A percentile compares a stretch with the other conserved stretches of the same genome.
phyloP scores from a whole-genome alignment of 495 filamentous ascomycete species.

The Penicillium nucicola region DNA sequence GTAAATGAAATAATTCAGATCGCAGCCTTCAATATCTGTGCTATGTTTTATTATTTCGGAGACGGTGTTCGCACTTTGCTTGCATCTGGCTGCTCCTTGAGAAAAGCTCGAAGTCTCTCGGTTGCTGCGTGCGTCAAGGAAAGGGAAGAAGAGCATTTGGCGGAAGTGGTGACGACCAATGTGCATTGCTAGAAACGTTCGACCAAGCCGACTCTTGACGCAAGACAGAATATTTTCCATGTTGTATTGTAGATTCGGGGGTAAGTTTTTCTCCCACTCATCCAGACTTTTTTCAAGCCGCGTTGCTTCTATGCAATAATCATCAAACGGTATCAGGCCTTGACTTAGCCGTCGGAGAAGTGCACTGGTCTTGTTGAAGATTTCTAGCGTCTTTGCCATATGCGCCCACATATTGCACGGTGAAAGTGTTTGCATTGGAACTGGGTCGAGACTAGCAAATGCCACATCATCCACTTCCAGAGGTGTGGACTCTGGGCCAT shows the following conservation, averaged over 20 bases:
- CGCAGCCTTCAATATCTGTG: conserved; percentile 13
- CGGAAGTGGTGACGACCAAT: conserved; percentile 22
- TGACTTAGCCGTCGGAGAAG: conserved; percentile 15
- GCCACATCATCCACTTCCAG: conserved; percentile 17
- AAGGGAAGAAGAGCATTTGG: conserved; percentile 27
- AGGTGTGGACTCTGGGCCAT: not conserved
- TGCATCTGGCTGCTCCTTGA: conserved; percentile 13
- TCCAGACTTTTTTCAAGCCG: conserved; percentile 10
- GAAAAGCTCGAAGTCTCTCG: not conserved
- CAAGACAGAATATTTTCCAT: conserved; percentile 13
- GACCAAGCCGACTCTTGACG: conserved; percentile 11
- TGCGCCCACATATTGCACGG: conserved; percentile 23
- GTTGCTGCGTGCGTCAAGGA: conserved; percentile 9
- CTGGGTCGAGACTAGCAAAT: conserved; percentile 10
- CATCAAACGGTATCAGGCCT: conserved; percentile 9
- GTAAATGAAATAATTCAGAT: conserved; percentile 22
- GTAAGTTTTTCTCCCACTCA: conserved; percentile 12
- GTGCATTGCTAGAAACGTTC: conserved; percentile 24
- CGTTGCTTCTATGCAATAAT: conserved; percentile 12
- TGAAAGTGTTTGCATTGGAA: not conserved
- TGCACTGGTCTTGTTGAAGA: conserved; percentile 15
- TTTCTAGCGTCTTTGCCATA: conserved; percentile 19
- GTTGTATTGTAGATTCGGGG: conserved; percentile 8
- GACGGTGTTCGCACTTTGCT: conserved; percentile 11
- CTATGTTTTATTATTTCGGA: conserved; percentile 14